phyloP scores from a whole-genome alignment of 768 basidiomycete genomes.

The Pholiota molesta region DNA sequence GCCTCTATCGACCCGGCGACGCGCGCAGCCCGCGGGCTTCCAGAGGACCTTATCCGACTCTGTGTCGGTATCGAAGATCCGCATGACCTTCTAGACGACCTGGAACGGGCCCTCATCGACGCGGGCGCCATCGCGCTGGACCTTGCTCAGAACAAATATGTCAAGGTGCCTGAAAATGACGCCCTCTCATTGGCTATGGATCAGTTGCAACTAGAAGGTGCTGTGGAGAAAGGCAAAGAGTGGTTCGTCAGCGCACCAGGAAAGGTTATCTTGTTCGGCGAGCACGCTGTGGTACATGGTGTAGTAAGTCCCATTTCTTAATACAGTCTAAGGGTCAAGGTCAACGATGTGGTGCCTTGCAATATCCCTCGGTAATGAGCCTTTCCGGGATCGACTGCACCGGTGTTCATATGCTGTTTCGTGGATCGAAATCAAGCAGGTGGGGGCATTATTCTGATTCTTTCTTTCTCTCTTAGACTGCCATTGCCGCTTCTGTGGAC shows the following conservation, averaged over 20 bases:
- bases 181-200: slow-evolving; percentile 65
- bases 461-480: slow-evolving; percentile 57
- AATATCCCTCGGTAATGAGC: slow-evolving; percentile 16
- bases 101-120: slow-evolving; percentile 89
- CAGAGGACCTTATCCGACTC: slow-evolving; percentile 97
- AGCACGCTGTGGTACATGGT: slow-evolving; percentile 98
- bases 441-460: slow-evolving; percentile 15
- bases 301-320: slow-evolving; percentile 62
- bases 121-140: slow-evolving; percentile 82
- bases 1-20: slow-evolving; percentile 95
- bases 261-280: slow-evolving; percentile 97
- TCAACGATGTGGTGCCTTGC: slow-evolving; percentile 9
- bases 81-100: slow-evolving; percentile 90
- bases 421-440: slow-evolving; percentile 3
- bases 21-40: slow-evolving; percentile 95
- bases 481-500: slow-evolving; percentile 93
- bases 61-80: slow-evolving; percentile 99
- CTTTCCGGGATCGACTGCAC: slow-evolving; percentile 28
- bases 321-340: slow-evolving; percentile 22
- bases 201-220: slow-evolving; percentile 53
- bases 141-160: slow-evolving; percentile 54
- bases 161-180: slow-evolving; percentile 39
- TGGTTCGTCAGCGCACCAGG: slow-evolving; percentile 96
- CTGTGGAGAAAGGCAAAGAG: slow-evolving; percentile 36
- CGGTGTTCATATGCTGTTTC: slow-evolving; percentile 22